A percentile compares a stretch with the other conserved stretches of the same genome.
phyloP scores from a whole-genome alignment of 2,329 filamentous ascomycete genomes.

The Aspergillus jensenii region DNA sequence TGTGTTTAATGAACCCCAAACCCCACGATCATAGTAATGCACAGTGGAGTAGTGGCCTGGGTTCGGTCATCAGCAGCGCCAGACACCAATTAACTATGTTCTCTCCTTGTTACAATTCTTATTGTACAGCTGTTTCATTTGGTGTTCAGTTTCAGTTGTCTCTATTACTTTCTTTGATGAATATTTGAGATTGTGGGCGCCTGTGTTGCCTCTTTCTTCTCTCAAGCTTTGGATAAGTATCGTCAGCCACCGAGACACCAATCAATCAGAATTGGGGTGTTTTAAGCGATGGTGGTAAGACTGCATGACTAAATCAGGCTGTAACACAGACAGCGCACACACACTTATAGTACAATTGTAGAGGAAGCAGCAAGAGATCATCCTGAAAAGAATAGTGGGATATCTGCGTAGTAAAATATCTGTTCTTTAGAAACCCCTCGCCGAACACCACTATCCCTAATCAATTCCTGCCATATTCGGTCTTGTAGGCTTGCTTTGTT shows the following conservation, averaged over 20 bases:
- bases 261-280: not conserved
- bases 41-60: slow-evolving; percentile 24
- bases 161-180: not conserved
- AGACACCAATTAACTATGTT: slow-evolving; percentile 9
- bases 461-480: not conserved
- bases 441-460: slow-evolving; percentile 6
- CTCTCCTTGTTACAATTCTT: slow-evolving; percentile 3
- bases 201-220: not conserved
- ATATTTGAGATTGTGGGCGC: not conserved
- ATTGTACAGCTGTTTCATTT: not conserved
- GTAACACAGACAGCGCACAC: not conserved
- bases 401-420: slow-evolving; percentile 4
- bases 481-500: not conserved
- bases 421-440: slow-evolving; percentile 6
- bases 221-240: not conserved
- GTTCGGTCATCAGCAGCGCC: slow-evolving; percentile 27
- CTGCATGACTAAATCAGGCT: not conserved
- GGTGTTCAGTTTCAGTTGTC: not conserved
- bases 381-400: slow-evolving; percentile 8
- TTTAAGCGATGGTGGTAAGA: not conserved
- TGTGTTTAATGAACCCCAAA: no score
- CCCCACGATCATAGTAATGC: slow-evolving; percentile 16
- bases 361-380: not conserved
- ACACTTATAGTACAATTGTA: not conserved
- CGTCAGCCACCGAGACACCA: not conserved